phyloP scores from a whole-genome alignment of 163 green algal genomes.

The Trebouxiophyceae sp. region DNA sequence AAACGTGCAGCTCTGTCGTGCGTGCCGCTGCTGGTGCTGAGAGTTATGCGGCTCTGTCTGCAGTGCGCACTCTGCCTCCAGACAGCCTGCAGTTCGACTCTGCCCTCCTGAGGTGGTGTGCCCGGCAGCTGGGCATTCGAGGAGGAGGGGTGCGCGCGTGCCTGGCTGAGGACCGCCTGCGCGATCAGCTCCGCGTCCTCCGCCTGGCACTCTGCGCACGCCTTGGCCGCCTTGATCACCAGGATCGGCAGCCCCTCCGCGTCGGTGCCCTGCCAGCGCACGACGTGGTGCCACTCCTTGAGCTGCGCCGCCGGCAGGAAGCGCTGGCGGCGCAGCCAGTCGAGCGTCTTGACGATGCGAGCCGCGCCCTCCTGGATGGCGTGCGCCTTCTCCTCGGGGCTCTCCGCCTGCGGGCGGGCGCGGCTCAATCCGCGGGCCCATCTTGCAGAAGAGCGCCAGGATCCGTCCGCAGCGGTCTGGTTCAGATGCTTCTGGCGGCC shows the following conservation, averaged over 20 bases:
- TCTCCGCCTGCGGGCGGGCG: slow-evolving; percentile 24
- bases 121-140: too few relatives aligned
- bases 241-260: slow-evolving; percentile 32
- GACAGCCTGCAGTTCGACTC: too few relatives aligned
- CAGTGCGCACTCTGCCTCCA: too few relatives aligned
- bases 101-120: too few relatives aligned
- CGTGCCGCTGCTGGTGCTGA: too few relatives aligned
- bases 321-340: slow-evolving; percentile 21
- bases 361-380: slow-evolving; percentile 26
- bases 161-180: slow-evolving; percentile 20
- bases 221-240: slow-evolving; percentile 26
- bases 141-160: too few relatives aligned
- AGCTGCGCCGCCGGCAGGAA: slow-evolving; percentile 18
- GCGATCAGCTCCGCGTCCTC: slow-evolving; percentile 15
- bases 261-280: slow-evolving; percentile 33
- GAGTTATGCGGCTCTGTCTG: too few relatives aligned
- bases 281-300: slow-evolving; percentile 30
- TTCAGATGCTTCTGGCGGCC: too few relatives aligned
- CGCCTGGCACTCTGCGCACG: slow-evolving; percentile 15
- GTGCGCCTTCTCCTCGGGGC: slow-evolving; percentile 14
- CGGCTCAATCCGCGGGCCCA: too few relatives aligned
- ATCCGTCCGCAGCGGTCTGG: too few relatives aligned
- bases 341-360: slow-evolving; percentile 18
- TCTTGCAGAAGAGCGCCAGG: too few relatives aligned
- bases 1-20: too few relatives aligned